Evolutionary conservation across 106 monocot genomes (phyloP).

Genomic region (Agapanthus africanus): DNA sequence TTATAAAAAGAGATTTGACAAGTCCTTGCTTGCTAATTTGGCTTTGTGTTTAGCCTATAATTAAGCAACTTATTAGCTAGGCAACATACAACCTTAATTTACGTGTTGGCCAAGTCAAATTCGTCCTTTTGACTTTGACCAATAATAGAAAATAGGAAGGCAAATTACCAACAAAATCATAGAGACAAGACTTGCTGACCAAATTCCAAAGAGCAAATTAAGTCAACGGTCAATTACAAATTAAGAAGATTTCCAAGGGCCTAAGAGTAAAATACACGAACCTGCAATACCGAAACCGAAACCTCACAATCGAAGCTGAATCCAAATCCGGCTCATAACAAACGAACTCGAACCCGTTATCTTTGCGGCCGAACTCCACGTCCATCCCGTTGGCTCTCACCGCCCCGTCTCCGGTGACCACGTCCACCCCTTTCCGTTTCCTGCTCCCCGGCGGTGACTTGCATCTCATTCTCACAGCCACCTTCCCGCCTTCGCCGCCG

Average conservation of each 20-base stretch:
- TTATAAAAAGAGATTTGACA: neutral
- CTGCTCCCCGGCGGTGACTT: slow-evolving; percentile 12
- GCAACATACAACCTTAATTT: neutral
- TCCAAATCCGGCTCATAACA: slow-evolving; percentile 4
- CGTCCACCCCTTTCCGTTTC: neutral
- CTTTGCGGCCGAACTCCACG: slow-evolving; percentile 12
- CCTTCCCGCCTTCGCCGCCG: neutral
- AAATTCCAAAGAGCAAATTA: too few species aligned
- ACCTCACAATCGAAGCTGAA: slow-evolving; percentile 10
- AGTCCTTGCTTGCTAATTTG: neutral
- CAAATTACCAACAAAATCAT: neutral
- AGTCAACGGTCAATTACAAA: too few species aligned
- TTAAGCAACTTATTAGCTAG: neutral
- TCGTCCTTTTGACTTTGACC: neutral
- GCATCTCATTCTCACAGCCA: slow-evolving; percentile 32
- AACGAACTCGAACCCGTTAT: slow-evolving; percentile 13
- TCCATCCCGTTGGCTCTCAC: slow-evolving; percentile 14
- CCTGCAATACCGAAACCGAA: slow-evolving; percentile 22
- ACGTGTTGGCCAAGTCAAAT: neutral
- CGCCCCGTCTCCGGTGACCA: neutral
- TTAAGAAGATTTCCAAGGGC: too few species aligned
- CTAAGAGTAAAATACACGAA: slow-evolving; percentile 7
- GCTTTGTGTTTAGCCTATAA: neutral
- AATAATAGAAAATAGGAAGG: neutral
- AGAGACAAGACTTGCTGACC: neutral